Evolutionary conservation across 2,329 filamentous ascomycete species (phyloP).

Genomic region (Ophiostoma australiae): DNA sequence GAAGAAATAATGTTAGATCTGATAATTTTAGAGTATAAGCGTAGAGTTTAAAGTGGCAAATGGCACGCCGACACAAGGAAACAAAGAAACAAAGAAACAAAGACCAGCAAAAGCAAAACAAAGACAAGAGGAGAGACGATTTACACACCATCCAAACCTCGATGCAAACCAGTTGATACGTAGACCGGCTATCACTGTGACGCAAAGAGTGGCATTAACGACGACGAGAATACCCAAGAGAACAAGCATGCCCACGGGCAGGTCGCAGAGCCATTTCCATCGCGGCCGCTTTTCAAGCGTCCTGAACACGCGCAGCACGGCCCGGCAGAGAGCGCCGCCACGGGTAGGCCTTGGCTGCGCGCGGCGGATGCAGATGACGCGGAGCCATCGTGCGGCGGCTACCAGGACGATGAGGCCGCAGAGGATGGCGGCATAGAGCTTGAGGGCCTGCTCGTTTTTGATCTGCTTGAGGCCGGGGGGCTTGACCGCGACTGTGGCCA

Average conservation of each 20-base stretch:
- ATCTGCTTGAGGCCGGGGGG: conserved; percentile 22
- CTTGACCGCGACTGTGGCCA: not conserved
- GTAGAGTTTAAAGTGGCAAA: not conserved
- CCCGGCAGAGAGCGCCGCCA: not conserved
- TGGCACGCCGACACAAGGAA: not conserved
- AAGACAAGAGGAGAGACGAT: not conserved
- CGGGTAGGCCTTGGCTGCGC: not conserved
- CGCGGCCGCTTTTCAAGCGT: not conserved
- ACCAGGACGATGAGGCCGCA: conserved; percentile 6
- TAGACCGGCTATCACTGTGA: conserved; percentile 14
- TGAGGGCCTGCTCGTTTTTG: conserved; percentile 22
- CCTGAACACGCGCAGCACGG: not conserved
- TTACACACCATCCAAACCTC: conserved; percentile 23
- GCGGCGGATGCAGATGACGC: not conserved
- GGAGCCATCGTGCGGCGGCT: not conserved
- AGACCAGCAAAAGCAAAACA: not conserved
- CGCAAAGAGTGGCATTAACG: conserved; percentile 15
- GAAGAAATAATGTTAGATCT: not conserved
- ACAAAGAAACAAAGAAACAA: not conserved
- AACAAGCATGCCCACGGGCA: not conserved
- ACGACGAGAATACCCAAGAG: conserved; percentile 9
- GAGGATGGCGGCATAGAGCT: conserved; percentile 19
- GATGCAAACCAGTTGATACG: conserved; percentile 21
- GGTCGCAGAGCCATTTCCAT: not conserved
- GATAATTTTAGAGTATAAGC: not conserved